Base-by-base conservation (phyloP, 148 eudicot species). In the Cornus controversa region DNA sequence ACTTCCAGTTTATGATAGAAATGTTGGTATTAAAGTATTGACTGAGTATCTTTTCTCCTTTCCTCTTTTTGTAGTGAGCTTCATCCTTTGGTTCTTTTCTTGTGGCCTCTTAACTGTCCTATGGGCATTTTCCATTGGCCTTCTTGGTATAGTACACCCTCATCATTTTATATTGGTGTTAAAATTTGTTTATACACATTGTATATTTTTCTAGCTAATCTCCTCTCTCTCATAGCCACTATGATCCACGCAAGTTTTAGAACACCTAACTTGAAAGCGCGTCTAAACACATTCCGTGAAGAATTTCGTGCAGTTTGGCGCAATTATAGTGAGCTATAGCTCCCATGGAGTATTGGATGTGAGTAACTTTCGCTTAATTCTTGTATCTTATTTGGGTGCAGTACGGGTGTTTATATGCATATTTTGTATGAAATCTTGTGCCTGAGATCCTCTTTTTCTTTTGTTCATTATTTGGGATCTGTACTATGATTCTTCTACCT, bases 261-360 rank as follows among this genome's bases (percentile, higher is more conserved):
- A 80, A 95, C 97, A 72, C 98, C 98, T 73, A 95, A 95, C 82
- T 73, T 95, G 83, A 95, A 95, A 88, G 98, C 98, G 45, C 98
- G 98, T 72, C 78, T 95, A 72, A 95, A 95, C 84, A 95, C 98
- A 67, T 95, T 93, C 81, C 97, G 98, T 23, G 98, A 95, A 78
- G 98, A 95, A 86, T 95, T 95, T 70, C 98, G 98, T 74, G 96
- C 97, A 76, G 98, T 95, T 81, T 95, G 98, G 98, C 91, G 98
- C 77, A 95, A 93, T 83, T 95, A 93, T 74, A 95, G 98, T 66
- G 98, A 95, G 37, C 82, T 95, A 81, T 93, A 93, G 92, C 77
- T 60, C 54, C 67, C 25, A 15, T 26, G 36, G 67, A 81, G 69
- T 79, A 63, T 68, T 82, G 74, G 71, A 82, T 76, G 90, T 85